Evolutionary conservation across 2,329 filamentous ascomycete genomes (phyloP).

Genomic region (Fusarium paranaense): DNA sequence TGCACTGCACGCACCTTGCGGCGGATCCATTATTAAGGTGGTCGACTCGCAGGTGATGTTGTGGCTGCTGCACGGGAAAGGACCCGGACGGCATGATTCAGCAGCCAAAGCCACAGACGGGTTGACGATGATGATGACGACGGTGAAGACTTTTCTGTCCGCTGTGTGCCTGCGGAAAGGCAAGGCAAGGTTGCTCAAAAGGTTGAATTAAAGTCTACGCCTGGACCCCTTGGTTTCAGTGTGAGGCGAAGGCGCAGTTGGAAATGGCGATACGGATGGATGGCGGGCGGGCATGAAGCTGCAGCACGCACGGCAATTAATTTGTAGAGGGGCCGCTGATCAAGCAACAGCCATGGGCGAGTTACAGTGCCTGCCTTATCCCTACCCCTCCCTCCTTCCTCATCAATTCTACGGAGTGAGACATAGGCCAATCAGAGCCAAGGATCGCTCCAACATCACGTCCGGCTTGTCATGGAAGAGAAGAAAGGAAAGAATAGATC

Average conservation of each 20-base stretch:
- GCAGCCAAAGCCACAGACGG: not conserved
- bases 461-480: not conserved
- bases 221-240: slow-evolving; percentile 38
- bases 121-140: slow-evolving; percentile 1
- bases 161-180: not conserved
- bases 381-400: slow-evolving; percentile 15
- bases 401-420: not conserved
- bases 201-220: slow-evolving; percentile 22
- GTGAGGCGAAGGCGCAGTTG: slow-evolving; percentile 13
- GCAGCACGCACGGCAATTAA: slow-evolving; percentile 24
- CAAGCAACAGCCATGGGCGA: slow-evolving; percentile 5
- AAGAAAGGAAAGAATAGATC: not conserved
- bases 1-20: slow-evolving; percentile 3
- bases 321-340: slow-evolving; percentile 19
- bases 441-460: not conserved
- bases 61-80: slow-evolving; percentile 20
- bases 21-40: slow-evolving; percentile 5
- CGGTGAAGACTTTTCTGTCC: not conserved
- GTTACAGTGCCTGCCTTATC: not conserved
- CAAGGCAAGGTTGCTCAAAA: not conserved
- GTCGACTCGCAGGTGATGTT: slow-evolving; percentile 11
- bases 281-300: slow-evolving; percentile 1
- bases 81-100: slow-evolving; percentile 11
- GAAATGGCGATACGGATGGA: not conserved
- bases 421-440: slow-evolving; percentile 1